Evolutionary conservation across 2,329 filamentous ascomycete genomes (phyloP), one percentile per base, ranked within the genome.

Genomic region (Myriangium duriaei): DNA sequence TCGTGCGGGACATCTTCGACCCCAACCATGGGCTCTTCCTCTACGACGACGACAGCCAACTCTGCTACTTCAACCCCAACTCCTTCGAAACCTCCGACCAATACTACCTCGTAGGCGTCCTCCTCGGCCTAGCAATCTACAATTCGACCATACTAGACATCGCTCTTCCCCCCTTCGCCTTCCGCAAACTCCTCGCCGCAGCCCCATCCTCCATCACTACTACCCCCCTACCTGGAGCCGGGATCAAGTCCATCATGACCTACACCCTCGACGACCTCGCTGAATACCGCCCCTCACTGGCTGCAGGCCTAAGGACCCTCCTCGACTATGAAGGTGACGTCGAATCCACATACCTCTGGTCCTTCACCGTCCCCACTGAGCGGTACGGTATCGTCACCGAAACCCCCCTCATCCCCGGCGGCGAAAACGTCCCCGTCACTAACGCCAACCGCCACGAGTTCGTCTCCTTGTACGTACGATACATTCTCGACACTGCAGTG

Each of bases 111-210:
- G 81, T 95, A 17, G 87, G 87, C 1, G 83, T 91, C 10, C 70
- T 94, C 5, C 70, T 95, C 39, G 87, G 87, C 1, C 66, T 95
- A 42, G 87, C 87, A 11, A 93, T 95, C 44, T 93, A 94, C 62
- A 94, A 95, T 58, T 92, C 84, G 2, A 94, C 84, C 1, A 94
- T 94, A 47, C 66, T 95, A 12, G 87, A 94, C 53, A 73, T 94
- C 34, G 81, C 84, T 2, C 69, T 95, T 13, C 87, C 87, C 1
- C 82, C 86, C 0, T 93, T 94, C 55, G 79, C 82, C 1, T 95
- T 93, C 54, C 78, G 84, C 47, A 94, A 93, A 56, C 69, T 95
- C 13, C 68, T 94, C 29, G 76, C 82, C 3, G 76, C 83, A 6
- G 80, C 79, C 1, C 82, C 84, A n/a, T 60, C 75, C 45, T 49